phyloP scores from a whole-genome alignment of 2,329 filamentous ascomycete species.

The Fusarium dlaminii region DNA sequence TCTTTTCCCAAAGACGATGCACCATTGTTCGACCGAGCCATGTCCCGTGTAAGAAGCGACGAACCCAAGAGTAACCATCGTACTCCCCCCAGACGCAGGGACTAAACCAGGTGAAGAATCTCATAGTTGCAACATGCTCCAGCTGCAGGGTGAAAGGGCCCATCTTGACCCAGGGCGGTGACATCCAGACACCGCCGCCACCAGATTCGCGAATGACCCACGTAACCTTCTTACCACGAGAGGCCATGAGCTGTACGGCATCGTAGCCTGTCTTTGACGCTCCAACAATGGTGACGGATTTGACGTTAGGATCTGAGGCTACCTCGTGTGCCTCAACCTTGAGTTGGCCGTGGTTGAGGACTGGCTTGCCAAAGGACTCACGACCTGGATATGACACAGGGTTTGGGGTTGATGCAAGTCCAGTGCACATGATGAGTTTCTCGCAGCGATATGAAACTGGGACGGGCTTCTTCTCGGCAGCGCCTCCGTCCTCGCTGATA shows the following conservation, averaged over 20 bases:
- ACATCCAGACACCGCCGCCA: not conserved
- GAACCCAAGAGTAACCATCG: not conserved
- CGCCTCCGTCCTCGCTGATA: fast-evolving
- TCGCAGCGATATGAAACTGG: not conserved
- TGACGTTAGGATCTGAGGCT: not conserved
- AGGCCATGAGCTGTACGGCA: not conserved
- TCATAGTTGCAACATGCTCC: not conserved
- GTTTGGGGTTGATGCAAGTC: not conserved
- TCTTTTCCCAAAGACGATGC: not conserved
- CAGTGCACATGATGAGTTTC: not conserved
- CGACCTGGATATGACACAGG: not conserved
- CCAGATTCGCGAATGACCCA: not conserved
- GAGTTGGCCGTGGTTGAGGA: not conserved
- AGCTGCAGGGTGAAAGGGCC: not conserved
- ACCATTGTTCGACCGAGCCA: not conserved
- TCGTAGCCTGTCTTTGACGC: not conserved
- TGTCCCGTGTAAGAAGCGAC: not conserved
- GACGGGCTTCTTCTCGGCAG: fast-evolving
- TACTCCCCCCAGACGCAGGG: not conserved
- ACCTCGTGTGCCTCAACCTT: not conserved
- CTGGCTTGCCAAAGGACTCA: not conserved
- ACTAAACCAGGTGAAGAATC: not conserved
- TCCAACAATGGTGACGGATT: not conserved
- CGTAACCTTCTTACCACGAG: not conserved
- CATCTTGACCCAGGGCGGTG: not conserved